Evolutionary conservation across 139 green algal genomes (phyloP), one percentile per base, ranked within the genome.

Genomic region (Tetradesmus lagerheimii): DNA sequence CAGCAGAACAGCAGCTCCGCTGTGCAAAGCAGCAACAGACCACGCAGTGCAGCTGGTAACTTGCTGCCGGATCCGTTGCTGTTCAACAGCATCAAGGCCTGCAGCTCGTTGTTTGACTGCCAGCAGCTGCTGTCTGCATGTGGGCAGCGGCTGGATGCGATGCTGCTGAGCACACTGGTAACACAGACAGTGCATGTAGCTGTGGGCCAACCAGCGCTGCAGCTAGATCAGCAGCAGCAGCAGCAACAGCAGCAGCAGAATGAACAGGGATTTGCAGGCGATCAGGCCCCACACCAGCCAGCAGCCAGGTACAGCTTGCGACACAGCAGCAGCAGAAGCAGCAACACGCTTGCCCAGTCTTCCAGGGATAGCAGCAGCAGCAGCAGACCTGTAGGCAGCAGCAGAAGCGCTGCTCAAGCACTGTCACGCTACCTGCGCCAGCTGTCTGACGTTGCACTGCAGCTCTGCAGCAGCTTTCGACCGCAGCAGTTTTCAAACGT

Each of bases 401-500:
- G 23, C 45, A 78, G 41, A 23, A 23, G 31, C 23, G 43, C 27
- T 0, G 80, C 80, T 1, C 76, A 39, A 43, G 38, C 78, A 25
- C 25, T 84, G 6, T 27, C 41, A 4, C 66, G 78, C 20, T 75
- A 90, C 86, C 12, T 90, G 37, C 8, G 35, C 15, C 75, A 74
- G 45, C 86, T 90, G 18, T 62, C 89, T 38, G 38, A 79, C 6
- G 1, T 88, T 11, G 85, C 83, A 0, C 39, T 82, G 38, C 27
- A 53, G 47, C 64, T 83, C 9, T 39, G 23, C 47, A 25, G 34
- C 39, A 47, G 80, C n/a, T 92, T 90, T 34, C 39, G 74, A 37
- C 76, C 89, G 14, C 89, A 92, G 64, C 83, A 89, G 83, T 87
- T 90, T 37, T 50, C 66, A 39, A 90, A 90, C 39, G 74, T 90